Evolutionary conservation across 768 basidiomycete species (phyloP), one percentile per base, ranked within the genome.

Genomic region (Mycena rebaudengoi): DNA sequence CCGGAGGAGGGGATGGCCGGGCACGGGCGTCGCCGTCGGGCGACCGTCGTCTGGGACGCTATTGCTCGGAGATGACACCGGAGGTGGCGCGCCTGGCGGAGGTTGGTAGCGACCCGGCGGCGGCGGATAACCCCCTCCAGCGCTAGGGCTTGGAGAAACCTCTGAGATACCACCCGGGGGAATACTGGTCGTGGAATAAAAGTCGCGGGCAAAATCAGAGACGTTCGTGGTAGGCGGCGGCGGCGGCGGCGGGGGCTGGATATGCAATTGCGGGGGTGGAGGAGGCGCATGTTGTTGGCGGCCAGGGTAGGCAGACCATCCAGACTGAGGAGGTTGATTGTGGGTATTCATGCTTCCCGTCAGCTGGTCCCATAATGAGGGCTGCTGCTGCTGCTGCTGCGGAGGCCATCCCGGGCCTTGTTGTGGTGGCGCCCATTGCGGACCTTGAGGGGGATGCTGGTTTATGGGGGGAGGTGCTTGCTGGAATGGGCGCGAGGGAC

Each of bases 121-220:
- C 6, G 78, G 79, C 3, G 75, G 71, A 62, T 74, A 79, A 11
- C 64, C 65, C n/a, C 53, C 25, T 0, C 55, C 20, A n/a, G 63
- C 1, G 28, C 45, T 57, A 14, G n/a, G 28, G n/a, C 41, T 13
- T 11, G 29, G 28, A 30, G 62, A 51, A 30, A 60, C 43, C 6
- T 55, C 52, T 14, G 48, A 62, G 54, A 50, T 49, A 5, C 37
- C 60, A 14, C 62, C 11, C 13, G 64, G 32, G 8, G 64, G 60
- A 6, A 59, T 72, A n/a, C 63, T 70, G 75, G 16, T 80, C 3
- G 83, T 83, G 0, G 83, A 78, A 64, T 89, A 88, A 66, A 89
- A 89, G 35, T 89, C 87, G n/a, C 82, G 75, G n/a, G 85, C 83
- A 69, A 89, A 89, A 14, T 87, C 87, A 0, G 88, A 88, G n/a